These are phyloP conservation scores for Hypsizygus marmoreus DNA, from an alignment of 768 basidiomycete genomes.

Conservation along the genomic window DNA sequence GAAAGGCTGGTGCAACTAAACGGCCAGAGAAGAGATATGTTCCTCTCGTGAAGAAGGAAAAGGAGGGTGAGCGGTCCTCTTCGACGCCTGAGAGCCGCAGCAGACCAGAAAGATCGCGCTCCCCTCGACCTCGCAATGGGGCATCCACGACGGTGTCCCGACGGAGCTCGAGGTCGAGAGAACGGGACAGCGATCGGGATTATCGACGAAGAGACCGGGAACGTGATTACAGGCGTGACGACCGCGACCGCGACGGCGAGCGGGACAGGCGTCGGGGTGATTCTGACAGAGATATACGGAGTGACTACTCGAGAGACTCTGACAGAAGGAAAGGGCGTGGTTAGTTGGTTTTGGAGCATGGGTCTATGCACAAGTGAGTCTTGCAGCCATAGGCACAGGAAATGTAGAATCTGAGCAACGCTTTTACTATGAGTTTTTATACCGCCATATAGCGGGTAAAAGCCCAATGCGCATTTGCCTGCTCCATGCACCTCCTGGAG, in stretches of 20 bases:
- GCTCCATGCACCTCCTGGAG: too few relatives aligned
- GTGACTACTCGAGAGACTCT: conserved; percentile 30
- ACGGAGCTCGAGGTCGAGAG: conserved; percentile 54
- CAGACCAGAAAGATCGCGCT: conserved; percentile 37
- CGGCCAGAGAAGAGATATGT: conserved; percentile 77
- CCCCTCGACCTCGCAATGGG: conserved; percentile 31
- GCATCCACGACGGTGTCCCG: conserved; percentile 47
- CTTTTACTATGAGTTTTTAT: too few relatives aligned
- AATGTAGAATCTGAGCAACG: too few relatives aligned
- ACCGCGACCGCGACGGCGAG: conserved; percentile 21
- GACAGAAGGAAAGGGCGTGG: conserved; percentile 20
- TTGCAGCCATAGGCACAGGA: too few relatives aligned
- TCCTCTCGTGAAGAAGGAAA: conserved; percentile 77
- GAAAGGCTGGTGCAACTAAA: conserved; percentile 43
- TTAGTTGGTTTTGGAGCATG: too few relatives aligned
- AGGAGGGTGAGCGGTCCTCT: conserved; percentile 33
- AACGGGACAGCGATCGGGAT: conserved; percentile 34
- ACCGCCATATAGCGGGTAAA: too few relatives aligned
- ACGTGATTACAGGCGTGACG: conserved; percentile 10
- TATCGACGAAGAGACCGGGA: conserved; percentile 28
- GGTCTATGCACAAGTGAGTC: too few relatives aligned
- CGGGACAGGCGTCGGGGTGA: conserved; percentile 31
- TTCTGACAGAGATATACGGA: conserved; percentile 32
- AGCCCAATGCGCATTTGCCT: too few relatives aligned
- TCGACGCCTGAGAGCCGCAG: conserved; percentile 18